A percentile compares a stretch with the other conserved stretches of the same genome.
phyloP scores from a whole-genome alignment of 306 rosid genomes.

The Quercus gilva region DNA sequence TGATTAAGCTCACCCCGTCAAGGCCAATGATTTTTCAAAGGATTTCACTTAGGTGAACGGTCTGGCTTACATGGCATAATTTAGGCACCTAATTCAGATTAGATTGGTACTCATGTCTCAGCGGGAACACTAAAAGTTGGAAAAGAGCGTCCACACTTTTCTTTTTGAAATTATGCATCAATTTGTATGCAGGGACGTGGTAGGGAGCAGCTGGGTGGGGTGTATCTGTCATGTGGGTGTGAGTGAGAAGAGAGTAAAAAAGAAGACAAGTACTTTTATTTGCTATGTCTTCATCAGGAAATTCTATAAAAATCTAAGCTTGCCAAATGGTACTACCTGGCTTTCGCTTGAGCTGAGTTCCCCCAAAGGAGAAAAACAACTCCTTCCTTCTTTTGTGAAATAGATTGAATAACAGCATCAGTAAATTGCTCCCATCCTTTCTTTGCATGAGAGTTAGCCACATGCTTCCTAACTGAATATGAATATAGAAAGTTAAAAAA shows the following conservation, averaged over 20 bases:
- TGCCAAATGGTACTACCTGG: slow-evolving; percentile 42
- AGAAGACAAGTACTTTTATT: not conserved
- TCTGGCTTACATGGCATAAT: too few species aligned
- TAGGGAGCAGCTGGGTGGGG: too few species aligned
- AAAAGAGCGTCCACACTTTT: not conserved
- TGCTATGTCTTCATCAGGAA: not conserved
- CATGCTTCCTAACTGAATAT: slow-evolving; percentile 74
- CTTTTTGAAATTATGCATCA: too few species aligned
- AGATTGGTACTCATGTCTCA: too few species aligned
- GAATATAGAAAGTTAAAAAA: slow-evolving; percentile 10
- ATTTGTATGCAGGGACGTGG: not conserved
- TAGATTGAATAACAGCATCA: slow-evolving; percentile 74
- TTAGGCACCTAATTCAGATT: too few species aligned
- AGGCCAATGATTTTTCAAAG: too few species aligned
- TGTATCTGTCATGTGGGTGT: not conserved
- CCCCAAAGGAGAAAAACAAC: slow-evolving; percentile 94
- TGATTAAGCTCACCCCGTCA: too few species aligned
- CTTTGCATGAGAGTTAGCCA: slow-evolving; percentile 91
- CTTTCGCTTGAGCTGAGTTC: slow-evolving; percentile 82
- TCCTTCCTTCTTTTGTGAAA: slow-evolving; percentile 81
- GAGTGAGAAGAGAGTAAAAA: not conserved
- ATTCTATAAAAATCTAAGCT: not conserved
- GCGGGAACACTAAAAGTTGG: too few species aligned
- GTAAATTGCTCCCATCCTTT: slow-evolving; percentile 98
- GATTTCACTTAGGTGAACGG: too few species aligned